Percentiles rank a stretch among this genome's conserved stretches.
Conservation (phyloP, 1,284 basidiomycete species). For the Caloboletus firmus region DNA sequence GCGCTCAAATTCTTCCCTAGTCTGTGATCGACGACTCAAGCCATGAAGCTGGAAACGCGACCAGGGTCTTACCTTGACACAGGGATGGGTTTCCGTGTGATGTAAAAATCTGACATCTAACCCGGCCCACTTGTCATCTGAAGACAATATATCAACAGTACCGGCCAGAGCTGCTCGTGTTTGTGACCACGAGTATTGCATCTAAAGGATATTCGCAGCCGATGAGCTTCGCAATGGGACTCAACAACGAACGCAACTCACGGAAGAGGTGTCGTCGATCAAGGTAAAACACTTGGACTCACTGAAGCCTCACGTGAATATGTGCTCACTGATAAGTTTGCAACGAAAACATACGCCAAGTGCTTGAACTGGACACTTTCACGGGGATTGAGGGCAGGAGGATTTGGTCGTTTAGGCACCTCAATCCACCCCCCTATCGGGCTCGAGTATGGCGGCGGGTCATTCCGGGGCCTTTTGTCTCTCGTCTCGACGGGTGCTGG, state of each 20-base stretch:
- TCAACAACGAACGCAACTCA: slow-evolving; percentile 3
- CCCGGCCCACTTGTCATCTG: slow-evolving; percentile 19
- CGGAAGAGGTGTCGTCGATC: slow-evolving; percentile 27
- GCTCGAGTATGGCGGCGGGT: slow-evolving; percentile 21
- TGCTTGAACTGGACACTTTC: slow-evolving; percentile 22
- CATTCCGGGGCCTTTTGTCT: background rate
- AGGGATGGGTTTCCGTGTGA: background rate
- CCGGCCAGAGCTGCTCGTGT: slow-evolving; percentile 24
- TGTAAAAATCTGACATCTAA: slow-evolving; percentile 26
- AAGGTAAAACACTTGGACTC: slow-evolving; percentile 26
- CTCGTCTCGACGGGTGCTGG: background rate
- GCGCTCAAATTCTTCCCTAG: slow-evolving; percentile 20
- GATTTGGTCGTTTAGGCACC: slow-evolving; percentile 9
- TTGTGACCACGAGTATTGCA: slow-evolving; percentile 25
- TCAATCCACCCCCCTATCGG: slow-evolving; percentile 18
- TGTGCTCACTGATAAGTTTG: background rate
- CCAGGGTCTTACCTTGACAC: slow-evolving; percentile 14
- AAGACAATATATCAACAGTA: slow-evolving; percentile 15
- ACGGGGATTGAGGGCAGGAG: slow-evolving; percentile 10
- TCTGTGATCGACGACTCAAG: slow-evolving; percentile 7
- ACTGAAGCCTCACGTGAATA: slow-evolving; percentile 15
- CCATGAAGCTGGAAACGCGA: background rate
- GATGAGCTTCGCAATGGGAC: background rate
- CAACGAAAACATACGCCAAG: slow-evolving; percentile 14
- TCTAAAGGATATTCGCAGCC: slow-evolving; percentile 11